Conservation (phyloP, 2,329 filamentous ascomycete species). For the Colletotrichum sp. region DNA sequence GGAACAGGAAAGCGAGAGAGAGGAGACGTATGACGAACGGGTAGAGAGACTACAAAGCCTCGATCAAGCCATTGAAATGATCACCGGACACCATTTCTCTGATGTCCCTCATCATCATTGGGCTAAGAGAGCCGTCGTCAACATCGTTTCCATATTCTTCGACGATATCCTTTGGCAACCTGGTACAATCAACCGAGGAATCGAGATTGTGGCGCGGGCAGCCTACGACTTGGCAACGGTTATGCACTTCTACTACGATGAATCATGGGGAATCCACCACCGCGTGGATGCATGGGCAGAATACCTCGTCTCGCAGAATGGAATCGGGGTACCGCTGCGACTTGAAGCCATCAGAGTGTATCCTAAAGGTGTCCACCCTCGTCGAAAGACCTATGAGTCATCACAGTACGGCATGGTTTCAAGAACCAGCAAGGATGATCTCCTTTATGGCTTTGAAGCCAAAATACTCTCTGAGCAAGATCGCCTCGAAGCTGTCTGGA, state of each 20-base stretch:
- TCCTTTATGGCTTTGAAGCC: neutral
- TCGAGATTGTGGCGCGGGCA: neutral
- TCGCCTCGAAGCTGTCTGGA: neutral
- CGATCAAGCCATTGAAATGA: neutral
- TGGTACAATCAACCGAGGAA: neutral
- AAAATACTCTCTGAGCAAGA: neutral
- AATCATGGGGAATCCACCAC: neutral
- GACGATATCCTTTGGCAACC: neutral
- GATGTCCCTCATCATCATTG: neutral
- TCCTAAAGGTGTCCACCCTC: neutral
- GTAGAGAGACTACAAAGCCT: neutral
- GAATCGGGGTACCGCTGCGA: neutral
- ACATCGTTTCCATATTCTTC: neutral
- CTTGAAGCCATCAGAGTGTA: neutral
- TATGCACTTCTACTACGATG: neutral
- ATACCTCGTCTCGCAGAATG: neutral
- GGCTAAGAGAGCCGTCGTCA: neutral
- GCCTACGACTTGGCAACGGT: neutral
- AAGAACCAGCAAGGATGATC: neutral
- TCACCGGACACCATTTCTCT: neutral
- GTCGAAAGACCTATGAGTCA: neutral
- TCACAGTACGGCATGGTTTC: neutral
- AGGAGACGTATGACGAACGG: neutral
- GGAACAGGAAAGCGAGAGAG: neutral
- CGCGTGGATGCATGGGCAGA: neutral